Base-by-base conservation (phyloP, 2,329 filamentous ascomycete genomes). In the Fusarium sp. region DNA sequence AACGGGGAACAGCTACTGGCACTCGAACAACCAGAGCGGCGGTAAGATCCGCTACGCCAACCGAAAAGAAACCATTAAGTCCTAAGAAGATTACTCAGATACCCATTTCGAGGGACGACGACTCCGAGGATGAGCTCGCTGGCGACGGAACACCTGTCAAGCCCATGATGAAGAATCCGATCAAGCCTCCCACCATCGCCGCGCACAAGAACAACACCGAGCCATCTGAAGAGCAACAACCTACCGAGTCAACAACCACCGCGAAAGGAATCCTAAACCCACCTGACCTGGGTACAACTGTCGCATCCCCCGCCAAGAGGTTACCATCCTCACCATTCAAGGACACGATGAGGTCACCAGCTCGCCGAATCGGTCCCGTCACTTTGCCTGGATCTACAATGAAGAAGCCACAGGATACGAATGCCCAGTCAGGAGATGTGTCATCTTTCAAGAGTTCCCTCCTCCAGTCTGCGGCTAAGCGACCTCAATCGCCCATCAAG, bases 11-110 rank as follows among this genome's bases (percentile, higher is more conserved):
- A 31, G 74, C 75, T 59, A 57, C 75, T 46, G 76, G 65, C 44
- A 50, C 75, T 55, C 78, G 79, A 71, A 75, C 77, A 28, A 81
- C 82, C 27, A 79, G 78, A 59, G 77, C 79, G 15, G 76, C 77
- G 59, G 73, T 80, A 65, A 79, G 75, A 68, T 57, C 72, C 44
- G 62, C 74, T 36, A 53, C 73, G n/a, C 68, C 81, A 60, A 77
- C 79, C 59, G 77, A 81, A 41, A 84, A 84, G 68, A 84, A 83
- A 60, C 88, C 89, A 36, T 81, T 91, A 56, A 90, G 88, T 79
- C 89, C 88, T 80, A 90, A 88, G 82, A 91, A 91, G 83, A 85
- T 88, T 71, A 88, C 87, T 41, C 87, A 90, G 80, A 81, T 90
- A 71, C 81, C 84, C 52, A 70, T 82, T 65, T 82, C 75, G 74